Base-by-base conservation (phyloP, 23 red algal genomes). In the Gracilaria domingensis region DNA sequence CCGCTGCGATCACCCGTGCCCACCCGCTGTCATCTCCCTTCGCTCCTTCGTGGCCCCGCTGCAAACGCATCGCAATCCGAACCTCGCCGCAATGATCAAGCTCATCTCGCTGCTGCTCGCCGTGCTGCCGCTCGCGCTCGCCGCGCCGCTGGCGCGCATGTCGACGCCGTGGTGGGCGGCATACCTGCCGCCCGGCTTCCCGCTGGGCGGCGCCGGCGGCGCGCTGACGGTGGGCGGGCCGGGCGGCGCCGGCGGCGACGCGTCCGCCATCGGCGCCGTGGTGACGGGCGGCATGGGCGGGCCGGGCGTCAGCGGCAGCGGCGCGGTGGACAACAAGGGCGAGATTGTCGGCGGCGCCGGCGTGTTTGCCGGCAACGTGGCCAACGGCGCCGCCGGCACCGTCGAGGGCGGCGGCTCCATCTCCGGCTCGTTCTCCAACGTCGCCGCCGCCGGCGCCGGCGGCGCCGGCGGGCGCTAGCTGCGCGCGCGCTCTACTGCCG, bases 201-300 rank as follows among this genome's bases (percentile, higher is more conserved):
- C n/a, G n/a, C n/a, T n/a, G n/a, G 5, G 7, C 45, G 45, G 7
- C 45, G 45, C 51, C 51, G 51, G 14, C 6, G 13, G 11, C 51
- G 51, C 51, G 51, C 51, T 55, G 51, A 4, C 2, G 54, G 20
- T 58, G 8, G 59, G 59, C 59, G 59, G 59, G 59, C 59, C 59
- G 24, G 59, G 59, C 59, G 59, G 59, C 8, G 3, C 8, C 24
- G 59, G 59, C 59, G 59, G 59, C 24, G 26, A 62, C 24, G 59
- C 59, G 23, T 29, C 16, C 2, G 59, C 24, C 5, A 29, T 62
- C 24, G 59, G 59, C 59, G 59, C 59, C 26, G 12, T 62, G 3
- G 59, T 62, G 24, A 62, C 59, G 26, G 59, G 59, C 59, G 59
- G 59, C 59, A 62, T 62, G 2, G 59, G 59, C 59, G 59, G 59